These are phyloP conservation scores for Clonostachys sp. DNA, from an alignment of 2,329 filamentous ascomycete species.

Conservation along the genomic window DNA sequence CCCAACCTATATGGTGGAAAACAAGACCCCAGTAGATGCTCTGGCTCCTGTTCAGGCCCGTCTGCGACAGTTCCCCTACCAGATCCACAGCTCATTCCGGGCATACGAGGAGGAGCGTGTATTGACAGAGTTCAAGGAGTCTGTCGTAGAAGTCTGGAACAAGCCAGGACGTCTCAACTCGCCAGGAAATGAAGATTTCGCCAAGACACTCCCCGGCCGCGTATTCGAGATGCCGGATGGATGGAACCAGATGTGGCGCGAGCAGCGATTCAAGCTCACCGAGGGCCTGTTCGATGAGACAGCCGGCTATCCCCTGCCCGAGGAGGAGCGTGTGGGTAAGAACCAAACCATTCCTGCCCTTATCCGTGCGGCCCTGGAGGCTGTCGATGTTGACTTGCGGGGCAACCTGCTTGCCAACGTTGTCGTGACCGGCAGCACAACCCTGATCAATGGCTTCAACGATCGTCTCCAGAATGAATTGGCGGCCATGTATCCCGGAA, in stretches of 20 bases:
- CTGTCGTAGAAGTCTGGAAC: conserved; percentile 89
- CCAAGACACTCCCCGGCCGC: conserved; percentile 68
- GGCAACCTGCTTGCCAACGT: conserved; percentile 82
- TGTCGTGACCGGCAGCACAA: conserved; percentile 86
- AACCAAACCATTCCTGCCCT: conserved; percentile 80
- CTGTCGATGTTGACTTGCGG: conserved; percentile 85
- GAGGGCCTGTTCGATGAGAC: conserved; percentile 91
- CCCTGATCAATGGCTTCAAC: conserved; percentile 84
- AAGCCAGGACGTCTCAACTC: conserved; percentile 65
- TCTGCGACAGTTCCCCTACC: conserved; percentile 63
- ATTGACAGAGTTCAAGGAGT: conserved; percentile 95
- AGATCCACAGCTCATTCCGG: conserved; percentile 67
- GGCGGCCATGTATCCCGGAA: conserved; percentile 73
- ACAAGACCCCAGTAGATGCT: conserved; percentile 85
- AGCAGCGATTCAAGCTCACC: conserved; percentile 78
- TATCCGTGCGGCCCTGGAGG: conserved; percentile 70
- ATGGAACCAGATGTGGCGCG: conserved; percentile 90
- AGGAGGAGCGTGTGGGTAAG: conserved; percentile 50
- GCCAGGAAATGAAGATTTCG: conserved; percentile 72
- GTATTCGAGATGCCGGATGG: conserved; percentile 98
- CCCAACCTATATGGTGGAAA: conserved; percentile 83
- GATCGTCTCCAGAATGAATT: conserved; percentile 87
- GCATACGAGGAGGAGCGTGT: conserved; percentile 87
- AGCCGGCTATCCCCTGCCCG: conserved; percentile 55
- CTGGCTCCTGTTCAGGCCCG: conserved; percentile 73